Percentiles rank a stretch among this genome's conserved stretches.
These are phyloP conservation scores for Cornus controversa DNA, from an alignment of 148 eudicot genomes.

Conservation along the genomic window DNA sequence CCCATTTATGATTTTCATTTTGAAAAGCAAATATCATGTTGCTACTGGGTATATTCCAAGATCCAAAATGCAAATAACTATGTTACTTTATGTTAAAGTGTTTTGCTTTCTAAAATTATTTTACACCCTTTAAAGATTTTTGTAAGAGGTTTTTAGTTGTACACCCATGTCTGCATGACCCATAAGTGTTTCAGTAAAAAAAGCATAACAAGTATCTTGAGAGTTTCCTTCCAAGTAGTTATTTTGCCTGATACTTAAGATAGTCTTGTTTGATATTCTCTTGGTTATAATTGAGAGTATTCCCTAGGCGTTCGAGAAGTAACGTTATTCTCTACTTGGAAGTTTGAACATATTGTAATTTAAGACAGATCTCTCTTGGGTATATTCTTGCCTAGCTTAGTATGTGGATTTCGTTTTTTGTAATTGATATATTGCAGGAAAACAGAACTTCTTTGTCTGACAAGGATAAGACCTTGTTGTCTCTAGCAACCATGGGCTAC, in stretches of 20 bases:
- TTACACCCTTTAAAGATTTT: not conserved
- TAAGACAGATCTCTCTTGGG: not conserved
- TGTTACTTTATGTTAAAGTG: not conserved
- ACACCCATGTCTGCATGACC: not conserved
- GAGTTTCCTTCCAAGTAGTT: not conserved
- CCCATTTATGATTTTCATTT: too few species aligned
- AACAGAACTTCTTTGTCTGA: constrained; percentile 23
- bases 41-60: not conserved
- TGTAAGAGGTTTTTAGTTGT: not conserved
- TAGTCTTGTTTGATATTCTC: not conserved
- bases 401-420: not conserved
- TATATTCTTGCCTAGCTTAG: not conserved
- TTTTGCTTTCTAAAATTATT: not conserved
- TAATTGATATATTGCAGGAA: constrained; percentile 33
- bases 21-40: not conserved
- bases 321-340: not conserved
- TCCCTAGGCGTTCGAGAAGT: not conserved
- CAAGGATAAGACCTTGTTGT: constrained; percentile 35
- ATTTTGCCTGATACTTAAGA: constrained; percentile 2
- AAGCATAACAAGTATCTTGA: not conserved
- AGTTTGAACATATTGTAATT: not conserved
- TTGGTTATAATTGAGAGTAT: not conserved
- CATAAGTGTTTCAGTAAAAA: not conserved
- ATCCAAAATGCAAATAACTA: not conserved
- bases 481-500: constrained; percentile 68